These are phyloP conservation scores for Lasiodiplodia sp. DNA, from an alignment of 2,329 filamentous ascomycete species.

Conservation along the genomic window DNA sequence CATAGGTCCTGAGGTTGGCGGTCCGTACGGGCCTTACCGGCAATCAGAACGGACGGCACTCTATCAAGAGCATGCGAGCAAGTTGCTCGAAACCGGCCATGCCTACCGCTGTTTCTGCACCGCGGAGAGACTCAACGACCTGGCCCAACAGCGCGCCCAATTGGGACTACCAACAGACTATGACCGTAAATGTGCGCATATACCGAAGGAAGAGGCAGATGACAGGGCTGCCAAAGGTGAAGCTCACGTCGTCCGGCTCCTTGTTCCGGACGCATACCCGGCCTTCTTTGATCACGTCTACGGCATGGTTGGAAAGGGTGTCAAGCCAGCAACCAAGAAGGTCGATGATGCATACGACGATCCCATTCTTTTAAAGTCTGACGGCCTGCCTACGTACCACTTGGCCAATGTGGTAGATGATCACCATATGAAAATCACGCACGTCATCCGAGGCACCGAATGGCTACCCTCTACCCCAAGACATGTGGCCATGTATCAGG, in stretches of 20 bases:
- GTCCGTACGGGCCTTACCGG: constrained; percentile 85
- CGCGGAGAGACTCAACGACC: constrained; percentile 70
- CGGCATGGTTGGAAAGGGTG: constrained; percentile 63
- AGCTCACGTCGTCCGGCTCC: constrained; percentile 78
- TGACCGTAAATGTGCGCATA: constrained; percentile 74
- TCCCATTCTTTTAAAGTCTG: constrained; percentile 88
- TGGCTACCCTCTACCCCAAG: constrained; percentile 95
- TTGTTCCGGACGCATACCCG: constrained; percentile 66
- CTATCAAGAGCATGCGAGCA: constrained; percentile 74
- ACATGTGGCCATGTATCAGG: constrained; percentile 65
- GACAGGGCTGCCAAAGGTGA: constrained; percentile 74
- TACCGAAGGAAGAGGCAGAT: constrained; percentile 72
- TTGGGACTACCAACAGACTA: constrained; percentile 67
- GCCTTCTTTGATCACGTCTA: constrained; percentile 82
- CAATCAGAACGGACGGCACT: constrained; percentile 80
- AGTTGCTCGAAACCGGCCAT: constrained; percentile 72
- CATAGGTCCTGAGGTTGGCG: constrained; percentile 78
- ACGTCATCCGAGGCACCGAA: constrained; percentile 93
- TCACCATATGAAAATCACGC: constrained; percentile 92
- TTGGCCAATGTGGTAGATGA: constrained; percentile 98
- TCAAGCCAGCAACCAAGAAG: constrained; percentile 53
- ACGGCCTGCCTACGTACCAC: constrained; percentile 94
- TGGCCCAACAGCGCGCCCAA: constrained; percentile 69
- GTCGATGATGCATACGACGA: constrained; percentile 70
- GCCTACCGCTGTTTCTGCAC: constrained; percentile 96